These are phyloP conservation scores for Didymella segeticola DNA, from an alignment of 2,329 filamentous ascomycete genomes.

Conservation along the genomic window DNA sequence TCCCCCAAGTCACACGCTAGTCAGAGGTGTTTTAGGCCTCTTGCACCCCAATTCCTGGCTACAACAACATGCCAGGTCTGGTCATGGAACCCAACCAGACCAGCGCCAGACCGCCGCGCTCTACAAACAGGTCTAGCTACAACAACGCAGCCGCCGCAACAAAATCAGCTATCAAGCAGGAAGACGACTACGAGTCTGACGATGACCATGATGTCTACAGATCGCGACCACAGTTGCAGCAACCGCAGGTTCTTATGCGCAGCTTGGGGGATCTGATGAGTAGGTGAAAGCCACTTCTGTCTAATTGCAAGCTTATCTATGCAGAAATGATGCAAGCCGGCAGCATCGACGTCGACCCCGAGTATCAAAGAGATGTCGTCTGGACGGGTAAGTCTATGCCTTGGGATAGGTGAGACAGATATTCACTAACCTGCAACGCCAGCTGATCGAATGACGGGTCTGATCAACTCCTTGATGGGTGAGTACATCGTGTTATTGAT, in stretches of 20 bases:
- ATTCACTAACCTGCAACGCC: background rate
- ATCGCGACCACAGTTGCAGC: conserved; percentile 32
- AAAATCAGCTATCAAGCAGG: conserved; percentile 23
- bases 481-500: background rate
- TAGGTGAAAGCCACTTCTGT: conserved; percentile 14
- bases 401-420: background rate
- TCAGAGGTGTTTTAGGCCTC: background rate
- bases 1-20: background rate
- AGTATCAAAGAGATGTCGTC: conserved; percentile 57
- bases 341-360: conserved; percentile 52
- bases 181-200: conserved; percentile 15
- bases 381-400: conserved; percentile 43
- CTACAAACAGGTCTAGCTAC: background rate
- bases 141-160: background rate
- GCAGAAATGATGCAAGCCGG: conserved; percentile 31
- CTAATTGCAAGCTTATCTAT: background rate
- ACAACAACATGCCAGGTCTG: conserved; percentile 17
- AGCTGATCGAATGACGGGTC: conserved; percentile 44
- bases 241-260: conserved; percentile 27
- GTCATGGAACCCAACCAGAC: conserved; percentile 18
- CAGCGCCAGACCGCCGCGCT: conserved; percentile 9
- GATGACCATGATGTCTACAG: conserved; percentile 25
- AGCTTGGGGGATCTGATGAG: conserved; percentile 34
- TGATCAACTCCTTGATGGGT: conserved; percentile 48
- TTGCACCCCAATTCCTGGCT: background rate